phyloP scores from a whole-genome alignment of 163 green algal genomes.

The Trebouxia gelatinosa region DNA sequence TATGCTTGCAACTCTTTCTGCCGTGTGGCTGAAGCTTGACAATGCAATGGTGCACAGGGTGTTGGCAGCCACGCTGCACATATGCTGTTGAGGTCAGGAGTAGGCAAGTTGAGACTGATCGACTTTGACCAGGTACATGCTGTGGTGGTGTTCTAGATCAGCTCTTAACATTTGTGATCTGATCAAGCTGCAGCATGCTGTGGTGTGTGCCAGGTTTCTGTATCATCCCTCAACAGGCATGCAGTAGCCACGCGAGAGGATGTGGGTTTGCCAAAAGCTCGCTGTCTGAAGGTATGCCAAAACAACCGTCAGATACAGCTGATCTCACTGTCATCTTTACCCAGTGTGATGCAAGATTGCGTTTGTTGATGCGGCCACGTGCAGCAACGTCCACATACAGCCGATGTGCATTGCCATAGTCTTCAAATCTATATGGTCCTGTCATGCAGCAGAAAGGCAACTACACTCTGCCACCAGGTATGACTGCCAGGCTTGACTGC shows the following conservation, averaged over 20 bases:
- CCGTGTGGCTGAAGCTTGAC: no score
- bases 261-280: slow-evolving; percentile 86
- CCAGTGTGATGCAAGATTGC: no score
- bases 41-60: slow-evolving; percentile 73
- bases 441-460: slow-evolving; percentile 50
- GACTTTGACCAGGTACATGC: slow-evolving; percentile 91
- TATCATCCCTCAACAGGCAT: slow-evolving; percentile 96
- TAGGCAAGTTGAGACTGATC: slow-evolving; percentile 87
- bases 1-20: background rate
- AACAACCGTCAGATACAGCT: no score
- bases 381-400: no score
- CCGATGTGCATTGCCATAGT: no score
- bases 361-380: no score
- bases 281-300: slow-evolving; percentile 44
- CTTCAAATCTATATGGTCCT: no score
- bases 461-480: slow-evolving; percentile 65
- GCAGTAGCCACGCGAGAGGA: slow-evolving; percentile 90
- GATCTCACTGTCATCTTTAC: no score
- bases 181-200: background rate
- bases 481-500: no score
- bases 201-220: slow-evolving; percentile 70
- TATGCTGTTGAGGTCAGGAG: slow-evolving; percentile 88
- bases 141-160: background rate
- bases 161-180: background rate
- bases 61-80: slow-evolving; percentile 94